phyloP scores from a whole-genome alignment of 805 yeast genomes.

The Yarrowia sp. region DNA sequence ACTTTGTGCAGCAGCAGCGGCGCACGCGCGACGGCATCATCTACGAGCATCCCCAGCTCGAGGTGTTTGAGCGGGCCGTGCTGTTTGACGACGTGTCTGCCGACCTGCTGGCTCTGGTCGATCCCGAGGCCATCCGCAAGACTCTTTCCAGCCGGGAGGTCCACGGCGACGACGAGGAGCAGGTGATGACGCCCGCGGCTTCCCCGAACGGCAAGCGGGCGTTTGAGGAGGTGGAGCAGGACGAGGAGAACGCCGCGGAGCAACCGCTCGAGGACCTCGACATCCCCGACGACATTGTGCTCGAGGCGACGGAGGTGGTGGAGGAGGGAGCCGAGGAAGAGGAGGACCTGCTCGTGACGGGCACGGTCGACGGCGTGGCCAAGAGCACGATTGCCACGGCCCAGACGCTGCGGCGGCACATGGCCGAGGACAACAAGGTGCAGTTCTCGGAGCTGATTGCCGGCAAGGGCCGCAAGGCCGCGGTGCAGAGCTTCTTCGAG shows the following conservation, averaged over 20 bases:
- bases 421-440: slow-evolving; percentile 52
- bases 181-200: slow-evolving; percentile 24
- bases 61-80: neutral
- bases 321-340: slow-evolving; percentile 4
- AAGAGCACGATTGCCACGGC: slow-evolving; percentile 58
- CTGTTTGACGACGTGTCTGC: neutral
- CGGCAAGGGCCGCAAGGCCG: slow-evolving; percentile 23
- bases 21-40: slow-evolving; percentile 16
- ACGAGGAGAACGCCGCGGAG: neutral
- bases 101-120: neutral
- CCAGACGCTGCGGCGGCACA: slow-evolving; percentile 42
- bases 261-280: neutral
- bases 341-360: slow-evolving; percentile 27
- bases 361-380: slow-evolving; percentile 40
- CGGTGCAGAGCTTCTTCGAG: slow-evolving; percentile 57
- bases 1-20: slow-evolving; percentile 19
- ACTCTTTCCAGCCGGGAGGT: slow-evolving; percentile 2
- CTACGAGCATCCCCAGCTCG: slow-evolving; percentile 8
- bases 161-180: slow-evolving; percentile 23
- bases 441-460: slow-evolving; percentile 35
- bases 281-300: slow-evolving; percentile 1
- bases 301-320: slow-evolving; percentile 5
- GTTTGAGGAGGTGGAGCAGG: slow-evolving; percentile 19
- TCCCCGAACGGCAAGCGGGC: slow-evolving; percentile 24
- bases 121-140: slow-evolving; percentile 11